These are phyloP conservation scores for Pisolithus marmoratus DNA, from an alignment of 768 basidiomycete genomes.

Conservation along the genomic window DNA sequence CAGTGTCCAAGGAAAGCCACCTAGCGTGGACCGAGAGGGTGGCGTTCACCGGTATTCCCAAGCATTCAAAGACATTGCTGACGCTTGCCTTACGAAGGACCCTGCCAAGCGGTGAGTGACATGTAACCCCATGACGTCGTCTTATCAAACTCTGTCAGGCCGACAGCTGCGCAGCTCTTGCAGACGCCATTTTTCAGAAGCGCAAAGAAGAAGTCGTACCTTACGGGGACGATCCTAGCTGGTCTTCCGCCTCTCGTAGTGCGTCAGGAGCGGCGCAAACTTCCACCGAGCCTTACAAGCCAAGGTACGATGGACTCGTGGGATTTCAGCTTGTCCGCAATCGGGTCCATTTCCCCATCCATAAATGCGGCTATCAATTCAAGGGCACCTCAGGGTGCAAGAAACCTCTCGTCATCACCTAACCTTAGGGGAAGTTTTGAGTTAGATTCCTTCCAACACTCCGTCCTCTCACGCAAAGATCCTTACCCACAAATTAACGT, in stretches of 20 bases:
- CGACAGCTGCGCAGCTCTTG: slow-evolving; percentile 72
- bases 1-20: slow-evolving; percentile 74
- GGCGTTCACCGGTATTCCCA: slow-evolving; percentile 73
- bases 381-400: slow-evolving; percentile 3
- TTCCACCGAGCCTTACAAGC: slow-evolving; percentile 29
- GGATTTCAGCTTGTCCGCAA: slow-evolving; percentile 58
- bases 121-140: background rate
- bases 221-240: slow-evolving; percentile 71
- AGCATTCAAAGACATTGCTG: slow-evolving; percentile 78
- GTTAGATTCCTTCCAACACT: background rate
- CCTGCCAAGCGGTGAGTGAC: slow-evolving; percentile 59
- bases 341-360: slow-evolving; percentile 30
- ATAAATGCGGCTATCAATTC: slow-evolving; percentile 2
- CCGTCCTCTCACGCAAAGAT: background rate
- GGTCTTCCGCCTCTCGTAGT: slow-evolving; percentile 67
- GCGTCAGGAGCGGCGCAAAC: slow-evolving; percentile 64
- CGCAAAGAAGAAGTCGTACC: slow-evolving; percentile 73
- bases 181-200: slow-evolving; percentile 72
- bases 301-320: slow-evolving; percentile 68
- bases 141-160: slow-evolving; percentile 37
- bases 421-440: background rate
- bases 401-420: background rate
- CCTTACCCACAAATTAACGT: background rate
- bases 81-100: slow-evolving; percentile 80
- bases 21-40: slow-evolving; percentile 67